Evolutionary conservation across 495 filamentous ascomycete species (phyloP), one percentile per base, ranked within the genome.

Genomic region (Daldinia decipiens): DNA sequence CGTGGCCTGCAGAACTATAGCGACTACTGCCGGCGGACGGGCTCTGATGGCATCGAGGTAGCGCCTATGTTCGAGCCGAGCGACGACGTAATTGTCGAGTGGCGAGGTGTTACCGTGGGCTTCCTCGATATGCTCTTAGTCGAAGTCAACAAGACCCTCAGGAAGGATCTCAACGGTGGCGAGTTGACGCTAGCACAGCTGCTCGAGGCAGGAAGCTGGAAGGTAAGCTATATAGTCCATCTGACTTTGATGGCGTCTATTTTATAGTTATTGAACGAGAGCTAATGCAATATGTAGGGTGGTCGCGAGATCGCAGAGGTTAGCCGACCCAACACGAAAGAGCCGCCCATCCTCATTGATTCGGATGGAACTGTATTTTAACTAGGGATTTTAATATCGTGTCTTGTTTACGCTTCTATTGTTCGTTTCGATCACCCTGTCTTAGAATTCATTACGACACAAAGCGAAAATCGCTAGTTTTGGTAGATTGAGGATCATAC

Each of bases 281-380:
- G 12, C 31, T 38, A 57, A 57, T 38, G 0, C 13, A 15, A 24
- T 17, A 34, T 11, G 12, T 67, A 98, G 95, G 96, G 95, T 76
- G 95, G 95, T 62, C 88, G 95, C 76, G 95, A 98, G 82, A 90
- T 98, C 67, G 95, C 95, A 45, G 96, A 98, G 80, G 92, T 98
- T 58, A 96, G 92, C 62, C 85, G 95, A 67, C 95, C 95, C 6
- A 98, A 98, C 75, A 98, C 96, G 45, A 97, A 96, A 82, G 93
- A 95, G 75, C 93, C 96, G 19, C 95, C 95, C 4, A 98, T 99
- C 74, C 90, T 97, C 82, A 98, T 98, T 70, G 86, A 97, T 60
- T 96, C 92, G 66, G 95, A 99, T 77, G 95, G 95, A 51, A 98
- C 95, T 7, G 93, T 99, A 59, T 97, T 99, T 77, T 98, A 89